Conservation (phyloP, 2,329 filamentous ascomycete species). For the Verticillium nubilum region DNA sequence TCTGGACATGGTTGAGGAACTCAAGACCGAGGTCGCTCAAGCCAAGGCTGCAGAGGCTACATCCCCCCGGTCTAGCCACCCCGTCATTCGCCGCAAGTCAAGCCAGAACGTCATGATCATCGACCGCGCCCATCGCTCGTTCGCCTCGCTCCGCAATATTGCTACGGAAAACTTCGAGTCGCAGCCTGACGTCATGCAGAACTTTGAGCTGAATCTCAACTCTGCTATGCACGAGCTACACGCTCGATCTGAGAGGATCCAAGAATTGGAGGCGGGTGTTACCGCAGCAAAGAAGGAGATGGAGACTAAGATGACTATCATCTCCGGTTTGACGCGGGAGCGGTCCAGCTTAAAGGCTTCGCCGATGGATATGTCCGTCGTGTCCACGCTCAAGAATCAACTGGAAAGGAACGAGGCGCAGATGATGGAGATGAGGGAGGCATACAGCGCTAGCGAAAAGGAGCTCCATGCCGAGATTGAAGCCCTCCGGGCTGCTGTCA, state of each 20-base stretch:
- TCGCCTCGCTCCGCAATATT: slow-evolving; percentile 83
- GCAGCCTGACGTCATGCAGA: slow-evolving; percentile 80
- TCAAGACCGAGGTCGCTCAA: slow-evolving; percentile 80
- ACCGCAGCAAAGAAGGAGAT: slow-evolving; percentile 86
- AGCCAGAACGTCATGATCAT: slow-evolving; percentile 83
- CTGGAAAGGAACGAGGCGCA: slow-evolving; percentile 81
- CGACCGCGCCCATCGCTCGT: slow-evolving; percentile 86
- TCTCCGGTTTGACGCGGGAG: slow-evolving; percentile 88
- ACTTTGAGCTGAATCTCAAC: slow-evolving; percentile 87
- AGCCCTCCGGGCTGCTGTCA: slow-evolving; percentile 53
- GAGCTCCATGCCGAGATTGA: slow-evolving; percentile 69
- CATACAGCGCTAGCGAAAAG: slow-evolving; percentile 67
- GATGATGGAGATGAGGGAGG: slow-evolving; percentile 66
- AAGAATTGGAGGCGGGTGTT: slow-evolving; percentile 82
- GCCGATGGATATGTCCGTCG: slow-evolving; percentile 85
- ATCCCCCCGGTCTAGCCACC: slow-evolving; percentile 59
- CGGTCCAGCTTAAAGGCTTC: slow-evolving; percentile 80
- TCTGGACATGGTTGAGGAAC: slow-evolving; percentile 80
- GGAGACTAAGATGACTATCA: slow-evolving; percentile 94
- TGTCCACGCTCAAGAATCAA: slow-evolving; percentile 82
- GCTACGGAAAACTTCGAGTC: slow-evolving; percentile 80
- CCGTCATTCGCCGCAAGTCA: slow-evolving; percentile 88
- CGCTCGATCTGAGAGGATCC: slow-evolving; percentile 78
- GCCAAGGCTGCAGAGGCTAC: slow-evolving; percentile 55
- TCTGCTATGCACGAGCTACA: slow-evolving; percentile 91